phyloP scores from a whole-genome alignment of 108 stramenopile species.

The Cyclotella sp. region DNA sequence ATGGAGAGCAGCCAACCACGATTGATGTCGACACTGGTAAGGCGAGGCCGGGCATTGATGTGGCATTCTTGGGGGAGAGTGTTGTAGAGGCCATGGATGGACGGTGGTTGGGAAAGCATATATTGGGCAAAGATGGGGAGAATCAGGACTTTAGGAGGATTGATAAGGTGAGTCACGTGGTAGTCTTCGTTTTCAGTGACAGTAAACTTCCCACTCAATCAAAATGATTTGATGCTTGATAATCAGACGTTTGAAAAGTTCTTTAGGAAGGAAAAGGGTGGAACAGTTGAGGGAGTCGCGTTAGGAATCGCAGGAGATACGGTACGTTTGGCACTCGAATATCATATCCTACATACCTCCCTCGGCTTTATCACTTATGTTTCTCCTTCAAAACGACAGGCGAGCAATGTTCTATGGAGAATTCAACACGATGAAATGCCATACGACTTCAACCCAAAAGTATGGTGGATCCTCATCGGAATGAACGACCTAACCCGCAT shows the following conservation, averaged over 20 bases:
- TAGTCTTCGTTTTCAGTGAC: background rate
- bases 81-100: constrained; percentile 87
- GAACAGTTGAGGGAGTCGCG: constrained; percentile 39
- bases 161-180: constrained; percentile 18
- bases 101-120: constrained; percentile 73
- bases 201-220: background rate
- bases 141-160: constrained; percentile 30
- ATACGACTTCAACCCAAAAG: constrained; percentile 72
- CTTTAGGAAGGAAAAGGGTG: constrained; percentile 53
- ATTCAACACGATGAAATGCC: constrained; percentile 65
- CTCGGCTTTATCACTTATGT: no score
- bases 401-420: constrained; percentile 58
- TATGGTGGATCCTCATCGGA: constrained; percentile 88
- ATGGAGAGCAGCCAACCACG: constrained; percentile 25
- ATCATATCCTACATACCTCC: no score
- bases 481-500: constrained; percentile 81
- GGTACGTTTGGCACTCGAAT: no score
- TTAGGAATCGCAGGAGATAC: constrained; percentile 78
- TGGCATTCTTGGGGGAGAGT: constrained; percentile 84
- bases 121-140: constrained; percentile 23
- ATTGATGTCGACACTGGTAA: constrained; percentile 28
- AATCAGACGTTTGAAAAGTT: constrained; percentile 42
- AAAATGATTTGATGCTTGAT: background rate
- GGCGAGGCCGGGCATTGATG: constrained; percentile 54
- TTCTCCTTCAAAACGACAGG: constrained; percentile 52